Evolutionary conservation across 169 alveolate species (phyloP).

Genomic region (Cystoisospora suis): DNA sequence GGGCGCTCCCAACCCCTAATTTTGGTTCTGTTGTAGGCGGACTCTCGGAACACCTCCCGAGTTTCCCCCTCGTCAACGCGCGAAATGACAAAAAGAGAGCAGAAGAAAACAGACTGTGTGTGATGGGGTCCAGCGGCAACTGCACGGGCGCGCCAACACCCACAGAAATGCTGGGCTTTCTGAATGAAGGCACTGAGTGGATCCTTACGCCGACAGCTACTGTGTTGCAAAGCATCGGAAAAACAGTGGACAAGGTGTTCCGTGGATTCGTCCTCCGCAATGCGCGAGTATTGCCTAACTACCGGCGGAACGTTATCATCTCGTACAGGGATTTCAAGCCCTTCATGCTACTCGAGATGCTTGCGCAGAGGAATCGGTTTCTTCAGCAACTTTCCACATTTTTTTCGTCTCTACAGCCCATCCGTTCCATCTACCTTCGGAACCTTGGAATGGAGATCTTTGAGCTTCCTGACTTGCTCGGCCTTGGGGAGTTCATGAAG

Average conservation of each 20-base stretch:
- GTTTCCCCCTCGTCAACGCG: not conserved
- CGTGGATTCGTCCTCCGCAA: slow-evolving; percentile 57
- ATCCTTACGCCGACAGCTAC: not conserved
- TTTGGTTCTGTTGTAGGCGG: too few species aligned
- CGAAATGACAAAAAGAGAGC: not conserved
- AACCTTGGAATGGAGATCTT: slow-evolving; percentile 70
- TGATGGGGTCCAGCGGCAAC: not conserved
- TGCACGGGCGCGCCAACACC: slow-evolving; percentile 1
- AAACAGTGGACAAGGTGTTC: slow-evolving; percentile 51
- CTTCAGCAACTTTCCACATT: slow-evolving; percentile 57
- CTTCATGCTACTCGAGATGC: slow-evolving; percentile 64
- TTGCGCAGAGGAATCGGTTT: slow-evolving; percentile 59
- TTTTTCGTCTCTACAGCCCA: slow-evolving; percentile 59
- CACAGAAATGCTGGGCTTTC: not conserved
- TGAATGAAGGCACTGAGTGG: slow-evolving; percentile 34
- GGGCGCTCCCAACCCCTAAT: too few species aligned
- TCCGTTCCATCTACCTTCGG: slow-evolving; percentile 68
- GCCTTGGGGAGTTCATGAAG: slow-evolving; percentile 57
- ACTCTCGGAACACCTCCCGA: slow-evolving; percentile 4
- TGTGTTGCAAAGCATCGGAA: slow-evolving; percentile 44
- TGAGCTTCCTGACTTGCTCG: slow-evolving; percentile 67
- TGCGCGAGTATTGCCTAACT: slow-evolving; percentile 58
- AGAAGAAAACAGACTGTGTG: not conserved
- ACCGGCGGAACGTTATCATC: slow-evolving; percentile 60
- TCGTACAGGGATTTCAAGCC: slow-evolving; percentile 66